phyloP scores from a whole-genome alignment of 2,329 filamentous ascomycete species.

The Cytospora piceicola region DNA sequence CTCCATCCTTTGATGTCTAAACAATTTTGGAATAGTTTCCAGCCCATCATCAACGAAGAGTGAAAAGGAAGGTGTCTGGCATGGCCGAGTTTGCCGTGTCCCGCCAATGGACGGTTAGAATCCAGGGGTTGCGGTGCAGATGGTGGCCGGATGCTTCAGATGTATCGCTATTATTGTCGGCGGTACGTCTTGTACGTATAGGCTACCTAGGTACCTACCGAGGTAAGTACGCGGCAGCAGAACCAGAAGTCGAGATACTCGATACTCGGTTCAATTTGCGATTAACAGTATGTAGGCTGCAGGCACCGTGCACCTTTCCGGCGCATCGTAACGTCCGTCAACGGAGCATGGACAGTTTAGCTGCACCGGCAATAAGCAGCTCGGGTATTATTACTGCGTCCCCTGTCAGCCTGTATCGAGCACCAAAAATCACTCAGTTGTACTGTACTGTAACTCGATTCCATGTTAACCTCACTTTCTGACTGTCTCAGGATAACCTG shows the following conservation, averaged over 20 bases:
- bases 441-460: neutral
- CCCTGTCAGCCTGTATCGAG: neutral
- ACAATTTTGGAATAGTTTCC: too few relatives aligned
- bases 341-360: neutral
- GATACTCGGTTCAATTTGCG: neutral
- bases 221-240: neutral
- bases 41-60: neutral
- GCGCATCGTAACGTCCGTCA: neutral
- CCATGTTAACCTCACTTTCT: neutral
- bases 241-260: constrained; percentile 10
- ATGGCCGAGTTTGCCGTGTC: constrained; percentile 20
- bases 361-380: neutral
- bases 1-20: neutral
- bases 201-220: too few relatives aligned
- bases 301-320: neutral
- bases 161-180: constrained; percentile 24
- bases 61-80: constrained; percentile 1
- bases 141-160: neutral
- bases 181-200: constrained; percentile 4
- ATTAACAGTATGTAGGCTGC: neutral
- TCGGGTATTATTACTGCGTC: neutral
- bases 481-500: neutral
- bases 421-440: constrained; percentile 1
- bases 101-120: constrained; percentile 18
- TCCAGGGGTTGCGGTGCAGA: constrained; percentile 6